phyloP scores from a whole-genome alignment of 2,329 filamentous ascomycete genomes.

The Ophiostoma montium region DNA sequence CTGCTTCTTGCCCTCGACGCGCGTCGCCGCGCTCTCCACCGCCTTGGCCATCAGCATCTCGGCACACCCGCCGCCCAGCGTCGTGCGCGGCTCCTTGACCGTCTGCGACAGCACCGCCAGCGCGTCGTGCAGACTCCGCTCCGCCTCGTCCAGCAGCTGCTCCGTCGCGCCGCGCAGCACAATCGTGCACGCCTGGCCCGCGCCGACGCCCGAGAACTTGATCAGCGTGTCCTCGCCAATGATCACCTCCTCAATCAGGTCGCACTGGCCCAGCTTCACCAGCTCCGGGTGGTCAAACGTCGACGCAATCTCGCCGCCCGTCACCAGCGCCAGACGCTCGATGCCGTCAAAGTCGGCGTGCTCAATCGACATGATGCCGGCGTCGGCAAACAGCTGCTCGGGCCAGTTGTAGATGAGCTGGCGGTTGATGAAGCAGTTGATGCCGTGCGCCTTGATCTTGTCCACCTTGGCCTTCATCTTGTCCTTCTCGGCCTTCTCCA shows the following conservation, averaged over 20 bases:
- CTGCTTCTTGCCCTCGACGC: constrained; percentile 93
- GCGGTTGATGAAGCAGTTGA: constrained; percentile 99
- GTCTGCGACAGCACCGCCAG: constrained; percentile 94
- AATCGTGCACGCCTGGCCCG: constrained; percentile 88
- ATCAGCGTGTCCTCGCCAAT: constrained; percentile 97
- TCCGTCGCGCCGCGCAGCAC: constrained; percentile 93
- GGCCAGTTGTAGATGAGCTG: constrained; percentile 99
- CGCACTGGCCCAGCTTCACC: constrained; percentile 90
- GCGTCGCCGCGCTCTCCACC: constrained; percentile 82
- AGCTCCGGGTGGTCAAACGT: constrained; percentile 97
- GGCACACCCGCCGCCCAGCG: constrained; percentile 85
- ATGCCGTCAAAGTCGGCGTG: constrained; percentile 98
- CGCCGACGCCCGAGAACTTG: constrained; percentile 91
- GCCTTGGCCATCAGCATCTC: constrained; percentile 99
- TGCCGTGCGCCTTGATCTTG: constrained; percentile 94
- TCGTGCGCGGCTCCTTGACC: constrained; percentile 84
- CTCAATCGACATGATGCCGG: constrained; percentile 95
- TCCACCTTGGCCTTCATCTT: constrained; percentile 99
- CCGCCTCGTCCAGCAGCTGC: constrained; percentile 91
- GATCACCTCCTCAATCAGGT: constrained; percentile 93
- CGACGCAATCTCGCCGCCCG: constrained; percentile 90
- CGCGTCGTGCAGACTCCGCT: constrained; percentile 90
- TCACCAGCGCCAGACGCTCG: constrained; percentile 85
- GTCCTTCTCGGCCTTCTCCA: constrained; percentile 95
- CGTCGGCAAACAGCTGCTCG: constrained; percentile 95